Conservation (phyloP, 306 rosid genomes). For the Vigna trinervia region DNA sequence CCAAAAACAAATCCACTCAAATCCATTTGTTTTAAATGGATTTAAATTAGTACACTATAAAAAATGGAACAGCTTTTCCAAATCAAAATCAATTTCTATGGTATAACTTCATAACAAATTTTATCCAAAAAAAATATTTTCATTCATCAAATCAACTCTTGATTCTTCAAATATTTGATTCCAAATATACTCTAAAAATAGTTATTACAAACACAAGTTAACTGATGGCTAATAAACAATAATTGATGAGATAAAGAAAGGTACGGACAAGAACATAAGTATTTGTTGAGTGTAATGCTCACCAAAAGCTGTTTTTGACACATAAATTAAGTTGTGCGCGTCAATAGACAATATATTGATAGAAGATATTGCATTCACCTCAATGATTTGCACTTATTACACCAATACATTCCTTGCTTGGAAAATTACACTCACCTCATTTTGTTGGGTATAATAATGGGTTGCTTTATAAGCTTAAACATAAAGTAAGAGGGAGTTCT, state of each 20-base stretch:
- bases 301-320: not conserved
- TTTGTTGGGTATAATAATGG: too few species aligned
- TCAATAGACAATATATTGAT: not conserved
- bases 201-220: slow-evolving; percentile 5
- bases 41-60: not conserved
- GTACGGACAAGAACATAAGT: slow-evolving; percentile 2
- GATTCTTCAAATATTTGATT: slow-evolving; percentile 13
- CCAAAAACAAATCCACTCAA: not conserved
- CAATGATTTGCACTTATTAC: not conserved
- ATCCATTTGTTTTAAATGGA: not conserved
- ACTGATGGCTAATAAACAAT: not conserved
- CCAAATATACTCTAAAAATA: not conserved
- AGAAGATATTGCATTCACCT: too few species aligned
- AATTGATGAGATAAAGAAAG: not conserved
- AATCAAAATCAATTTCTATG: not conserved
- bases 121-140: not conserved
- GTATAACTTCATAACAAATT: slow-evolving; percentile 19
- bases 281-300: not conserved
- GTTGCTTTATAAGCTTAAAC: too few species aligned
- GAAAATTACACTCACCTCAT: too few species aligned
- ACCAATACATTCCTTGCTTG: too few species aligned
- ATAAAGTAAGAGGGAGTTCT: too few species aligned
- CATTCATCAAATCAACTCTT: not conserved
- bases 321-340: not conserved
- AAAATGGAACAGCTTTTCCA: not conserved